These are phyloP conservation scores for Eimeria sp. DNA, from an alignment of 169 alveolate species.

Conservation along the genomic window DNA sequence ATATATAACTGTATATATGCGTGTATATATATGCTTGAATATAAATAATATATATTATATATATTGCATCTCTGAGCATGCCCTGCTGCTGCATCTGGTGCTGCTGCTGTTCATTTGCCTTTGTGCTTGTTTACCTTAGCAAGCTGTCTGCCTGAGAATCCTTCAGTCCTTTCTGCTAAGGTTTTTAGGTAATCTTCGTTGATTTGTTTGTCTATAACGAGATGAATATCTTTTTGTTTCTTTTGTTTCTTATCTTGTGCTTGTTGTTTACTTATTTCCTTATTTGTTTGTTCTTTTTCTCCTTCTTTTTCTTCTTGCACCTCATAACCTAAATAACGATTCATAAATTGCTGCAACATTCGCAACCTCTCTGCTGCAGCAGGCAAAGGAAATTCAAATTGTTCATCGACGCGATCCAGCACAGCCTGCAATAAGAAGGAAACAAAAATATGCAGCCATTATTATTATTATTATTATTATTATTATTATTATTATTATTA, in stretches of 20 bases:
- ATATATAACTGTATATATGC: neutral
- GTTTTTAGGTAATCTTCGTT: conserved; percentile 89
- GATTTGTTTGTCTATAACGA: conserved; percentile 88
- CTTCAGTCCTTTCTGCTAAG: conserved; percentile 94
- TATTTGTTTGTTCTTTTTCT: neutral
- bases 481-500: neutral
- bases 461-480: neutral
- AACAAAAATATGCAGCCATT: conserved; percentile 89
- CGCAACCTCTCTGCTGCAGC: conserved; percentile 93
- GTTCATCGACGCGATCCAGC: conserved; percentile 97
- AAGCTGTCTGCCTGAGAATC: conserved; percentile 98
- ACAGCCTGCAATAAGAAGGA: no score
- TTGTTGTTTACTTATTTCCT: neutral
- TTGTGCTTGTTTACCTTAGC: conserved; percentile 88
- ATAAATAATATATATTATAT: neutral
- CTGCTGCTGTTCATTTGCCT: neutral
- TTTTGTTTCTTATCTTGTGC: neutral
- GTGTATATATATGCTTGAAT: neutral
- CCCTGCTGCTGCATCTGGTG: no score
- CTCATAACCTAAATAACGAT: conserved; percentile 91
- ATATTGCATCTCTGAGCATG: neutral
- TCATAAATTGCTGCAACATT: conserved; percentile 95
- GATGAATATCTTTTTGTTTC: conserved; percentile 65
- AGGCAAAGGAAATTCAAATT: conserved; percentile 97
- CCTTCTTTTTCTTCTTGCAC: neutral